Base-by-base conservation (phyloP, 495 filamentous ascomycete species). In the Penicillium argentinense region DNA sequence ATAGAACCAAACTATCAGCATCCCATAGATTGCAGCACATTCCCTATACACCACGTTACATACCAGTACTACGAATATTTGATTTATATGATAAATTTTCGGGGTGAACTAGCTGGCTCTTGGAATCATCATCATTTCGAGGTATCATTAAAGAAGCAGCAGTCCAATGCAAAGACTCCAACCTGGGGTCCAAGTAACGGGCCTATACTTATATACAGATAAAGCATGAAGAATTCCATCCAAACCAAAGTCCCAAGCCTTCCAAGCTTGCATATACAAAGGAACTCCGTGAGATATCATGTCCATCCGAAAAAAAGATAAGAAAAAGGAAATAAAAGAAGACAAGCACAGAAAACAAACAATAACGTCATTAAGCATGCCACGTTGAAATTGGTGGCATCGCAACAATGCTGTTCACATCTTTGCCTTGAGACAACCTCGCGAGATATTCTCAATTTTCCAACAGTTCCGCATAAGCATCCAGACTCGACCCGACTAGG, bases 401-500 rank as follows among this genome's bases (percentile, higher is more conserved):
- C 13, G 30, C 30, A 13, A 33, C 13, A 14, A 16, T 33, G 13
- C 30, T 7, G 8, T 5, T 33, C 4, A 14, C 11, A 14, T 16
- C 5, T 36, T 36, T 13, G 34, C 16, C 16, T 8, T 28, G 17
- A 9, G 7, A 33, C 33, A 36, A 36, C 16, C 21, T 36, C 16
- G 33, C 18, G 9, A 36, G 17, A 36, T 19, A 36, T 19, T 7
- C 18, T 53, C 57, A 64, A 16, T 49, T 49, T 45, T 75, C 68
- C 36, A 69, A 42, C 5, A 75, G 63, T 42, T 73, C 67, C 4
- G 67, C 68, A 56, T 77, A 69, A 14, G 66, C 64, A 56, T 75
- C 67, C 26, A 77, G 54, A 28, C 67, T 72, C 9, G 67, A 73
- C 9, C 70, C 75, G 29, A 77, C 69, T 21, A 79, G 47, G 41